A percentile compares a stretch with the other conserved stretches of the same genome.
These are phyloP conservation scores for Bondarzewia mesenterica DNA, from an alignment of 1,284 basidiomycete species.

Conservation along the genomic window DNA sequence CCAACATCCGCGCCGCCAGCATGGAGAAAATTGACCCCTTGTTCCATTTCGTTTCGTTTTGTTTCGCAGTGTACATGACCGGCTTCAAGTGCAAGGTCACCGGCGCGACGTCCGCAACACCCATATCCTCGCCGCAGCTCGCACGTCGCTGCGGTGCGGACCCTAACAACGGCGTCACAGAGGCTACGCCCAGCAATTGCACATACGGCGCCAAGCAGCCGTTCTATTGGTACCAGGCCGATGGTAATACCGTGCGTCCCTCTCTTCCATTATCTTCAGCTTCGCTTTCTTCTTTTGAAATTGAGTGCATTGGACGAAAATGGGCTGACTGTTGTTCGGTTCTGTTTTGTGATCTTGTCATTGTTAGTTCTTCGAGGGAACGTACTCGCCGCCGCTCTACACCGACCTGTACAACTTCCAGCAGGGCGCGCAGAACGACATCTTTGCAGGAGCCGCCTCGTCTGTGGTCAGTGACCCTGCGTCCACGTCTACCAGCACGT, in stretches of 20 bases:
- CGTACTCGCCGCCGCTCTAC: constrained; percentile 48
- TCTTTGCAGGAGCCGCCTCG: constrained; percentile 29
- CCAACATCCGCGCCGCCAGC: too few species aligned
- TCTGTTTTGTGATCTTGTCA: background rate
- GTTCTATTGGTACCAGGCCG: constrained; percentile 57
- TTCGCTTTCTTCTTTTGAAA: background rate
- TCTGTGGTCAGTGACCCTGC: background rate
- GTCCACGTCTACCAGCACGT: background rate
- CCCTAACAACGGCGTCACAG: constrained; percentile 27
- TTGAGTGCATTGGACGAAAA: too few species aligned
- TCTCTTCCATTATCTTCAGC: background rate
- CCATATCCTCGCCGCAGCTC: constrained; percentile 43
- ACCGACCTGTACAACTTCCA: constrained; percentile 48
- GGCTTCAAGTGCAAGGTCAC: constrained; percentile 68
- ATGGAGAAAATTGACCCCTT: background rate
- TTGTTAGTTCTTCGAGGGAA: constrained; percentile 45
- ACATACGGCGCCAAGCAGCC: constrained; percentile 60
- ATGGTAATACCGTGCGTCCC: constrained; percentile 45
- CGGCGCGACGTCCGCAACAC: constrained; percentile 40
- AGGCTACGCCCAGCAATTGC: constrained; percentile 36
- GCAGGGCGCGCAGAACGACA: constrained; percentile 57
- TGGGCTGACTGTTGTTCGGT: too few species aligned
- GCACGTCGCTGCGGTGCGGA: constrained; percentile 55
- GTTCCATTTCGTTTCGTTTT: background rate
- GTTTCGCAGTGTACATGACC: constrained; percentile 55